Conservation (phyloP, 164 flowering plant genomes). For the Brasenia schreberi region DNA sequence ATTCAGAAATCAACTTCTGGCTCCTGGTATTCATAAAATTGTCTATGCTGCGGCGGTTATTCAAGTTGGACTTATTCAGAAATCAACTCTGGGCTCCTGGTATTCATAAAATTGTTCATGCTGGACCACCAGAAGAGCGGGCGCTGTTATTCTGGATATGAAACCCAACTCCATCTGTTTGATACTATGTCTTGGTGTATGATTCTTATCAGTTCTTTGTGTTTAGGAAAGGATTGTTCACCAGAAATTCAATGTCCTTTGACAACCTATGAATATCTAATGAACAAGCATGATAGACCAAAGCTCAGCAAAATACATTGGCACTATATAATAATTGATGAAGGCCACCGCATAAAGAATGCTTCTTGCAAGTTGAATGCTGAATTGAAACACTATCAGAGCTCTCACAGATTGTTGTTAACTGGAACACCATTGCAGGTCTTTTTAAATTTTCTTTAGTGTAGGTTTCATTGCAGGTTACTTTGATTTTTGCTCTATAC, state of each 20-base stretch:
- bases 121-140: conserved; percentile 95
- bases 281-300: conserved; percentile 98
- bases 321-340: conserved; percentile 97
- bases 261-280: conserved; percentile 94
- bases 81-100: conserved; percentile 84
- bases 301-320: conserved; percentile 84
- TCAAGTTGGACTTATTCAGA: conserved; percentile 88
- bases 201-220: too few species aligned
- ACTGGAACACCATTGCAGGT: conserved; percentile 99
- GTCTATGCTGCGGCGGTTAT: too few species aligned
- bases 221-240: conserved; percentile 83
- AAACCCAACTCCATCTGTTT: too few species aligned
- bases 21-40: conserved; percentile 68
- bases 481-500: too few species aligned
- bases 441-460: too few species aligned
- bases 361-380: conserved; percentile 99
- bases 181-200: too few species aligned
- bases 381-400: conserved; percentile 82
- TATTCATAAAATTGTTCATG: conserved; percentile 66
- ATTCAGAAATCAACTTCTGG: conserved; percentile 77
- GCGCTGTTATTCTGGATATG: conserved; percentile 74
- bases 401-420: conserved; percentile 82
- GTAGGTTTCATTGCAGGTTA: too few species aligned
- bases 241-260: conserved; percentile 94
- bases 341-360: conserved; percentile 95